Conservation (phyloP, 768 basidiomycete genomes). For the Dacryopinax primogenitus region DNA sequence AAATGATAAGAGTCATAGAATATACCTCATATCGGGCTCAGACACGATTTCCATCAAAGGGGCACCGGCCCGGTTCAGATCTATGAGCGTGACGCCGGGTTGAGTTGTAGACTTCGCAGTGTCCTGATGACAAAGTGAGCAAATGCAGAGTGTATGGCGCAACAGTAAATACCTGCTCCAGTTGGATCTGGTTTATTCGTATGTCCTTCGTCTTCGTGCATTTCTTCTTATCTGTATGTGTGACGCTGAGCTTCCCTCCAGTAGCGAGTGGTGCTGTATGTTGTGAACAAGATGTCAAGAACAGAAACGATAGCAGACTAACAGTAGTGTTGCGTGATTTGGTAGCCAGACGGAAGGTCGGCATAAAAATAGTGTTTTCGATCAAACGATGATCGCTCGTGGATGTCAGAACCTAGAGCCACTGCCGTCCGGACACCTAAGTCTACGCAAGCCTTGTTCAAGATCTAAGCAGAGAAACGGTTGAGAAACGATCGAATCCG, state of each 20-base stretch:
- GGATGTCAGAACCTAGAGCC: constrained; percentile 56
- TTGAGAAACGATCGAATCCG: background rate
- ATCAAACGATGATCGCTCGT: constrained; percentile 69
- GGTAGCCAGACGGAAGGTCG: constrained; percentile 87
- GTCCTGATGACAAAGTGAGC: constrained; percentile 41
- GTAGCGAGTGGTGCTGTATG: constrained; percentile 62
- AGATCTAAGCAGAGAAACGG: constrained; percentile 29
- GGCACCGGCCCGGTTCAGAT: constrained; percentile 81
- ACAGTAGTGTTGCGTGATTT: constrained; percentile 96
- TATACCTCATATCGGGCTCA: constrained; percentile 76
- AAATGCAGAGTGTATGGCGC: constrained; percentile 11
- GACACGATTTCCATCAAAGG: constrained; percentile 95
- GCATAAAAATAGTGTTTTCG: constrained; percentile 97
- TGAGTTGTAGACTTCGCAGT: constrained; percentile 69
- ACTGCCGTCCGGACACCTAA: constrained; percentile 70
- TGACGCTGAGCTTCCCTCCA: constrained; percentile 44
- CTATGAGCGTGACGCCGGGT: constrained; percentile 45
- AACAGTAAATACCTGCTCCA: constrained; percentile 68
- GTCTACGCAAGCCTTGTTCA: constrained; percentile 60
- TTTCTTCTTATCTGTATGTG: constrained; percentile 20
- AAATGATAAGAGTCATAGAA: too few relatives aligned
- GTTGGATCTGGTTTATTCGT: constrained; percentile 86
- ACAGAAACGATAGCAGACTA: constrained; percentile 13
- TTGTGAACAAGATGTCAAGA: background rate
- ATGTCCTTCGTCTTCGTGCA: constrained; percentile 37